Conservation (phyloP, 2,329 filamentous ascomycete species). For the Aspergillus chevalieri region DNA sequence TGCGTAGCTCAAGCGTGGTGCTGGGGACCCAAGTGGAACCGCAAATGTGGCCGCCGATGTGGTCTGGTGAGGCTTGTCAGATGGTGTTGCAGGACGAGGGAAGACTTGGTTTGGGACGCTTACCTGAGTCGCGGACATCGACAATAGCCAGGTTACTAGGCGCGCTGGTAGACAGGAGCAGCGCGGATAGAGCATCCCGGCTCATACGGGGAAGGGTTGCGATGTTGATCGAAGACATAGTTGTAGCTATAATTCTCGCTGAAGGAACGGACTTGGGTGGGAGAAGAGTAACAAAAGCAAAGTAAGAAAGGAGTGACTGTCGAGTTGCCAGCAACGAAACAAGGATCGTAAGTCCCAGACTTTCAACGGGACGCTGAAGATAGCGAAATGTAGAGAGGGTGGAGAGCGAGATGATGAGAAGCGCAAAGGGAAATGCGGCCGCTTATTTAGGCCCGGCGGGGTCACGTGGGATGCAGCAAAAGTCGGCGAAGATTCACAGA, state of each 20-base stretch:
- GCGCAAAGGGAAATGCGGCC: background rate
- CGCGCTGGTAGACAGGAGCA: conserved; percentile 50
- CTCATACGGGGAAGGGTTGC: conserved; percentile 61
- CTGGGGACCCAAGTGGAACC: conserved; percentile 71
- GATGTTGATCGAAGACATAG: conserved; percentile 54
- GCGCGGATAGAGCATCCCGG: conserved; percentile 60
- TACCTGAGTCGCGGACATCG: conserved; percentile 82
- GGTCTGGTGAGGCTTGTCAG: conserved; percentile 51
- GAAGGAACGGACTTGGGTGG: background rate
- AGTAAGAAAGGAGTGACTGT: background rate
- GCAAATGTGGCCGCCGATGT: conserved; percentile 83
- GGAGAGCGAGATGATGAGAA: background rate
- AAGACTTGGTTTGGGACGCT: conserved; percentile 7
- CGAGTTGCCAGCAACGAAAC: background rate
- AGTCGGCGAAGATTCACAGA: background rate
- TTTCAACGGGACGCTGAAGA: background rate
- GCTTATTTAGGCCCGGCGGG: background rate
- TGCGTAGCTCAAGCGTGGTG: conserved; percentile 63
- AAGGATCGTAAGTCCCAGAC: background rate
- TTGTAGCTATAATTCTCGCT: background rate
- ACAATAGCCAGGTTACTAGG: conserved; percentile 61
- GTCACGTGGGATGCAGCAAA: background rate
- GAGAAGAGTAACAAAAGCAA: background rate
- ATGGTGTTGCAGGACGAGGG: background rate
- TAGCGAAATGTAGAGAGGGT: background rate